Evolutionary conservation across 2,329 filamentous ascomycete species (phyloP).

Genomic region (Sphaerulina populicola): DNA sequence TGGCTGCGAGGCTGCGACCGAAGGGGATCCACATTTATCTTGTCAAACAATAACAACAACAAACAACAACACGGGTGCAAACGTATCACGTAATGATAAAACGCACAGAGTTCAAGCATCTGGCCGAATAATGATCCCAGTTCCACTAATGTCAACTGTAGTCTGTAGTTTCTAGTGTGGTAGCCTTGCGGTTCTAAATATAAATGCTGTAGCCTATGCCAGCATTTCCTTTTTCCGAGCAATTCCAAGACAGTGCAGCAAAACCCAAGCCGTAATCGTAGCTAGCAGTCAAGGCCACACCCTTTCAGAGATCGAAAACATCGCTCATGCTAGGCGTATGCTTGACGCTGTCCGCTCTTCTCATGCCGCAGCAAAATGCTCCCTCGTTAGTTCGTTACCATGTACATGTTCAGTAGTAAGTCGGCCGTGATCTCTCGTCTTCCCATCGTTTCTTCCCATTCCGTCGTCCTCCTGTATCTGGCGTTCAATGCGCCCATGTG

Average conservation of each 20-base stretch:
- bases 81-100: too few species aligned
- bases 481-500: conserved; percentile 1
- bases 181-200: background rate
- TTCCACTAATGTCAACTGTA: background rate
- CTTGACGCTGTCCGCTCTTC: background rate
- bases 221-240: background rate
- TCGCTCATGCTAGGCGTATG: background rate
- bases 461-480: background rate
- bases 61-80: too few species aligned
- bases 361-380: background rate
- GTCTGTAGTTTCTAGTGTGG: background rate
- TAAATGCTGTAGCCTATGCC: background rate
- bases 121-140: background rate
- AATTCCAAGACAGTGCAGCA: background rate
- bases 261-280: background rate
- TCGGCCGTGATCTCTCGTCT: background rate
- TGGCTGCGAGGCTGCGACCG: too few species aligned
- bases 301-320: background rate
- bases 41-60: too few species aligned
- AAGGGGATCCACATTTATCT: too few species aligned
- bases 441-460: background rate
- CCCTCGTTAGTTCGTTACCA: conserved; percentile 3
- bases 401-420: conserved; percentile 2
- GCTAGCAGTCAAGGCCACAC: background rate
- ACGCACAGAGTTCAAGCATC: background rate